Evolutionary conservation across 345 rosid genomes (phyloP).

Genomic region (Sisymbrium irio): DNA sequence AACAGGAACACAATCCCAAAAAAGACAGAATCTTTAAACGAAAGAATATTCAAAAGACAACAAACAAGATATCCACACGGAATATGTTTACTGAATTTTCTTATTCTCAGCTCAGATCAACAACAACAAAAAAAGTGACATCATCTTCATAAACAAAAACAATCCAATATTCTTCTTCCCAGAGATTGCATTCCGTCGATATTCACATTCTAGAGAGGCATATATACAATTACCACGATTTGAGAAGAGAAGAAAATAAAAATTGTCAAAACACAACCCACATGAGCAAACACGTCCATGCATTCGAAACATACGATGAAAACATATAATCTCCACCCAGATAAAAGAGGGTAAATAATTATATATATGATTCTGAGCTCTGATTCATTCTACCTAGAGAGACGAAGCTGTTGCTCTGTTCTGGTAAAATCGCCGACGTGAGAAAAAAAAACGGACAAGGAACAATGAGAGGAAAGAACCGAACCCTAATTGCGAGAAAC

Average conservation of each 20-base stretch:
- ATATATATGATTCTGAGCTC: background rate
- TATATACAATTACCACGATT: background rate
- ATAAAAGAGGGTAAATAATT: background rate
- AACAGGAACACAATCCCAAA: slow-evolving; percentile 6
- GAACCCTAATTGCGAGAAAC: slow-evolving; percentile 41
- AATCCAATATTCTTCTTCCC: slow-evolving; percentile 5
- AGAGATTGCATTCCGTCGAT: background rate
- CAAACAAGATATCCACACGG: background rate
- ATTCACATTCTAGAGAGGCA: background rate
- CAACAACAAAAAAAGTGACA: background rate
- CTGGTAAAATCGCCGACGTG: slow-evolving; percentile 4
- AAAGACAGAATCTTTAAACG: background rate
- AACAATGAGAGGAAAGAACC: slow-evolving; percentile 19
- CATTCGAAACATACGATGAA: background rate
- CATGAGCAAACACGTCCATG: slow-evolving; percentile 9
- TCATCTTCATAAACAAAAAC: background rate
- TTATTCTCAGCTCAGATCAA: slow-evolving; percentile 7
- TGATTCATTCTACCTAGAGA: slow-evolving; percentile 30
- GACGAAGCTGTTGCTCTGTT: background rate
- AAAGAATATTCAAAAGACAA: slow-evolving; percentile 7
- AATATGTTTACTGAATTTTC: background rate
- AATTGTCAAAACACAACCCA: background rate
- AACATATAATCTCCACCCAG: background rate
- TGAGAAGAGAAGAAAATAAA: background rate
- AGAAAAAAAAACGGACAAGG: slow-evolving; percentile 4